These are phyloP conservation scores for Thraustochytrium sp. DNA, from an alignment of 352 stramenopile genomes.

Conservation along the genomic window DNA sequence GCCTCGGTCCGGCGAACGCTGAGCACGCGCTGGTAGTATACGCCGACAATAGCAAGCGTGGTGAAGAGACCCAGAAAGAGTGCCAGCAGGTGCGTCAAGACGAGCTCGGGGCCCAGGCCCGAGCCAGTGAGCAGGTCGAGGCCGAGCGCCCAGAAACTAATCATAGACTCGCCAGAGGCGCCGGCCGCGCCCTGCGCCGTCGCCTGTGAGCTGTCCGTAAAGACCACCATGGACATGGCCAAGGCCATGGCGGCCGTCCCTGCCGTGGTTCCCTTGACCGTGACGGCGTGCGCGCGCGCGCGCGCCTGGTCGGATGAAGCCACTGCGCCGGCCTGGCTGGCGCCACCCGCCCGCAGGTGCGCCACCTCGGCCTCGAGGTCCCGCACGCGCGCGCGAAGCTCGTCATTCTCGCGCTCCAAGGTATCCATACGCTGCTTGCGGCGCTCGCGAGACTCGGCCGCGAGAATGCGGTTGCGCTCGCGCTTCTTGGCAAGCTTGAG, in stretches of 20 bases:
- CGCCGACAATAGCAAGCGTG: background rate
- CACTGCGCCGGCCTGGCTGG: background rate
- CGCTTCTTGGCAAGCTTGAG: constrained; percentile 11
- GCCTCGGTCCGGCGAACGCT: background rate
- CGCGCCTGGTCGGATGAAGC: background rate
- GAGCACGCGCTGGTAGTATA: constrained; percentile 30
- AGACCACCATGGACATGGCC: constrained; percentile 31
- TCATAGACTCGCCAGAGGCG: constrained; percentile 5
- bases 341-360: background rate
- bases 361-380: background rate
- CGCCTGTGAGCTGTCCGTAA: constrained; percentile 1
- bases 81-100: background rate
- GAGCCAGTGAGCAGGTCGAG: background rate
- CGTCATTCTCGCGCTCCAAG: background rate
- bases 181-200: too few species aligned
- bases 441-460: constrained; percentile 3
- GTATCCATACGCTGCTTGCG: constrained; percentile 3
- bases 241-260: constrained; percentile 2
- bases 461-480: constrained; percentile 17
- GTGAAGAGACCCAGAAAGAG: background rate
- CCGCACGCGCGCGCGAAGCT: background rate
- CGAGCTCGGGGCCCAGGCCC: background rate
- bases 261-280: background rate
- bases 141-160: constrained; percentile 26
- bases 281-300: background rate